Base-by-base conservation (phyloP, 768 basidiomycete genomes). In the Boletus sensibilis region DNA sequence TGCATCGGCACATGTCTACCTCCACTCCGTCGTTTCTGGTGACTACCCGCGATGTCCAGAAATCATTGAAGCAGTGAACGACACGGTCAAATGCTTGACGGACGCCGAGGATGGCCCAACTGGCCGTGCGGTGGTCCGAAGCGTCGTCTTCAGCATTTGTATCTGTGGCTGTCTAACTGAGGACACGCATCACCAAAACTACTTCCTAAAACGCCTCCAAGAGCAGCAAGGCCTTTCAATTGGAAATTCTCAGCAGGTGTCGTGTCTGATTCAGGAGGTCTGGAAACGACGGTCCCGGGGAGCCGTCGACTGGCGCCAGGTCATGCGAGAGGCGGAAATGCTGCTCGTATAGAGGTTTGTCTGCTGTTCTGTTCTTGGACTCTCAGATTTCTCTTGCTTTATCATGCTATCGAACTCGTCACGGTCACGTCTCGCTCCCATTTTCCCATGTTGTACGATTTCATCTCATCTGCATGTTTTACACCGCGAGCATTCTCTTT, bases 111-210 rank as follows among this genome's bases (percentile, higher is more conserved):
- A 73, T 61, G 61, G 61, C n/a, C 69, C 61, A 42, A 72, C 76
- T 40, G 73, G 78, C 45, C 78, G 79, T 41, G 77, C 80, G 14
- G 86, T 92, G 27, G 80, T 90, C 54, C 78, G 89, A 38, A 89
- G 86, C 72, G 90, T 89, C 27, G 88, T 92, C 62, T 90, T 92
- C 63, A 81, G 82, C 43, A 84, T 90, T 56, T 90, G 86, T 64
- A 79, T 93, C 50, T 82, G 82, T 57, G 89, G 89, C 1, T 84
- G 80, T 60, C 78, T 92, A 50, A 84, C 87, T 58, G 82, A 85
- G 66, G 74, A 82, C 50, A 56, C 35, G 4, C 52, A 52, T 1
- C 73, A 84, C 57, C 79, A 79, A 50, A 40, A 57, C 3, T 74
- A 76, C 58, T 73, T 92, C 14, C 60, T 72, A 25, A 61, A 63